These are phyloP conservation scores for Blechomonas ayalai DNA, from an alignment of 208 protist genomes.

Conservation along the genomic window DNA sequence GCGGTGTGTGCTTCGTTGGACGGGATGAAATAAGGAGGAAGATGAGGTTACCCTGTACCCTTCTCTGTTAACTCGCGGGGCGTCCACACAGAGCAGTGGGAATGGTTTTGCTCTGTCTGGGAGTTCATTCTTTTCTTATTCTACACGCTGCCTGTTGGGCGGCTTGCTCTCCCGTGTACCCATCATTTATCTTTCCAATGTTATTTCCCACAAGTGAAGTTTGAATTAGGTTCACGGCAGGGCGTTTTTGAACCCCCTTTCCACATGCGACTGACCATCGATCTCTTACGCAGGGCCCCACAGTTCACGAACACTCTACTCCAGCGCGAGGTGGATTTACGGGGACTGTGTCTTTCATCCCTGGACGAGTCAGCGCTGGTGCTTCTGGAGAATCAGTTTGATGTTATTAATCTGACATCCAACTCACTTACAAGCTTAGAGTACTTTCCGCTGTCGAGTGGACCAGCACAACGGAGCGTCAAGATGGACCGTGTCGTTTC, in stretches of 20 bases:
- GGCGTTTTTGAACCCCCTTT: not conserved
- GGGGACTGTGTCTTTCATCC: slow-evolving; percentile 63
- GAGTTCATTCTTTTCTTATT: slow-evolving; percentile 4
- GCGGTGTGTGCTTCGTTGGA: too few relatives aligned
- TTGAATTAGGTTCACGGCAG: too few relatives aligned
- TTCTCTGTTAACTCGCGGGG: too few relatives aligned
- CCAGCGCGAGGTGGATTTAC: slow-evolving; percentile 81
- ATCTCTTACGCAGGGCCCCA: slow-evolving; percentile 63
- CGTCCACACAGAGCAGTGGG: too few relatives aligned
- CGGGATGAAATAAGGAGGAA: too few relatives aligned
- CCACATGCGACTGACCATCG: slow-evolving; percentile 69
- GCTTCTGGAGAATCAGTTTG: slow-evolving; percentile 68
- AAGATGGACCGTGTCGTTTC: slow-evolving; percentile 60
- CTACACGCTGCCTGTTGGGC: not conserved
- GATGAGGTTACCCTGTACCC: too few relatives aligned
- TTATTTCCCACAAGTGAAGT: too few relatives aligned
- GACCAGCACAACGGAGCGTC: not conserved
- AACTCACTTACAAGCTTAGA: slow-evolving; percentile 71
- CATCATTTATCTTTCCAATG: too few relatives aligned
- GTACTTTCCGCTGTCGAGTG: slow-evolving; percentile 47
- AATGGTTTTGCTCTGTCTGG: not conserved
- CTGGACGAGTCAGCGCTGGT: slow-evolving; percentile 68
- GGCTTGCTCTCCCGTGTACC: too few relatives aligned
- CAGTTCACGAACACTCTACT: slow-evolving; percentile 82
- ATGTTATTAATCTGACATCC: slow-evolving; percentile 77